These are phyloP conservation scores for Trichosporon faecale DNA, from an alignment of 1,284 basidiomycete genomes.

Conservation along the genomic window DNA sequence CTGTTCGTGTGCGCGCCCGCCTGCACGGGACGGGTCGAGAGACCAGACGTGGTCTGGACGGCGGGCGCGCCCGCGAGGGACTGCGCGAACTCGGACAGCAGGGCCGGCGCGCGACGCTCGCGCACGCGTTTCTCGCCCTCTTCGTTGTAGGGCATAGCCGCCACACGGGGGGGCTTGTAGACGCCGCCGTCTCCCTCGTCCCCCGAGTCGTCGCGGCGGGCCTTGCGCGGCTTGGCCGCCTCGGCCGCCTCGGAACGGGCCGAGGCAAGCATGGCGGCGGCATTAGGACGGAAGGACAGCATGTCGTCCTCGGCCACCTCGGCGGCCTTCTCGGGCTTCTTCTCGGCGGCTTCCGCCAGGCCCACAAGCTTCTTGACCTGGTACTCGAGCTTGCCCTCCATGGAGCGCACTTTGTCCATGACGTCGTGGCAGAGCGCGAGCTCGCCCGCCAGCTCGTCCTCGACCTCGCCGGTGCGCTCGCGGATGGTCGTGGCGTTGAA, in stretches of 20 bases:
- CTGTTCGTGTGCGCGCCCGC: conserved; percentile 55
- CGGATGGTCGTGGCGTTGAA: conserved; percentile 20
- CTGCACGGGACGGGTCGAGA: conserved; percentile 53
- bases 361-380: conserved; percentile 91
- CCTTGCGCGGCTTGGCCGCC: conserved; percentile 19
- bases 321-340: conserved; percentile 55
- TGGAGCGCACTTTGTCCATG: conserved; percentile 56
- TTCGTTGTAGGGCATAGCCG: conserved; percentile 85
- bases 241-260: conserved; percentile 29
- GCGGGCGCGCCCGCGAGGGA: conserved; percentile 59
- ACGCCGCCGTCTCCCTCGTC: conserved; percentile 57
- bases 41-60: conserved; percentile 75
- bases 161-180: conserved; percentile 88
- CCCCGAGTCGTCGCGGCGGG: conserved; percentile 36
- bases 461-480: conserved; percentile 10
- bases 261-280: conserved; percentile 50
- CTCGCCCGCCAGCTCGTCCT: conserved; percentile 40
- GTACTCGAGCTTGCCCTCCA: conserved; percentile 86
- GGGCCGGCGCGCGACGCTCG: conserved; percentile 67
- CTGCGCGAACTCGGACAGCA: conserved; percentile 60
- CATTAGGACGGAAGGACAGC: conserved; percentile 86
- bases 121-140: conserved; percentile 25
- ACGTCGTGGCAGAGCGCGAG: conserved; percentile 50
- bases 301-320: conserved; percentile 69
- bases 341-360: conserved; percentile 61